phyloP scores from a whole-genome alignment of 1,139 yeast genomes.

The Zygosaccharomyces sapae region DNA sequence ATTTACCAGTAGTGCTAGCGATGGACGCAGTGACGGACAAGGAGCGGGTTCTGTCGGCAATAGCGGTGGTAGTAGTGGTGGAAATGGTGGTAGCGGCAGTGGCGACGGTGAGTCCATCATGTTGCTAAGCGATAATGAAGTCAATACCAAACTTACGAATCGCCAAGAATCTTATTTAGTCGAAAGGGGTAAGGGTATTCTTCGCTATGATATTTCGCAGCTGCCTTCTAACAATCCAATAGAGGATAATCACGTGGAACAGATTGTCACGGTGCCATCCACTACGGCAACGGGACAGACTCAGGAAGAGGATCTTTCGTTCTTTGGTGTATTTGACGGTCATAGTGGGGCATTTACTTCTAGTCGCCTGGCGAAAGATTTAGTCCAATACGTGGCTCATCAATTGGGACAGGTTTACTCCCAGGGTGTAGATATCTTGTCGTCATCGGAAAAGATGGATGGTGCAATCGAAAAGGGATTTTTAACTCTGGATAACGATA shows the following conservation, averaged over 20 bases:
- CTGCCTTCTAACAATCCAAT: slow-evolving; percentile 89
- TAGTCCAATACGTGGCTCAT: slow-evolving; percentile 69
- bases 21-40: background rate
- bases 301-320: slow-evolving; percentile 68
- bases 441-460: slow-evolving; percentile 54
- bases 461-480: slow-evolving; percentile 80
- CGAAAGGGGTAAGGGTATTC: slow-evolving; percentile 83
- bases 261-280: slow-evolving; percentile 76
- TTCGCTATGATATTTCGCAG: slow-evolving; percentile 88
- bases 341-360: slow-evolving; percentile 97
- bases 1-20: slow-evolving; percentile 14
- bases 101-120: slow-evolving; percentile 26
- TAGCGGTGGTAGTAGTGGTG: background rate
- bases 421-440: slow-evolving; percentile 11
- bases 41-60: background rate
- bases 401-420: slow-evolving; percentile 62
- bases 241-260: slow-evolving; percentile 90
- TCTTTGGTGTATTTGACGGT: slow-evolving; percentile 95
- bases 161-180: slow-evolving; percentile 77
- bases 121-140: slow-evolving; percentile 67
- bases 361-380: slow-evolving; percentile 71
- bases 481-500: slow-evolving; percentile 75
- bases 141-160: slow-evolving; percentile 62
- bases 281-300: slow-evolving; percentile 34
- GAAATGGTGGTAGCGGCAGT: background rate